These are phyloP conservation scores for Aspergillus cejpii DNA, from an alignment of 2,329 filamentous ascomycete genomes.

Conservation along the genomic window DNA sequence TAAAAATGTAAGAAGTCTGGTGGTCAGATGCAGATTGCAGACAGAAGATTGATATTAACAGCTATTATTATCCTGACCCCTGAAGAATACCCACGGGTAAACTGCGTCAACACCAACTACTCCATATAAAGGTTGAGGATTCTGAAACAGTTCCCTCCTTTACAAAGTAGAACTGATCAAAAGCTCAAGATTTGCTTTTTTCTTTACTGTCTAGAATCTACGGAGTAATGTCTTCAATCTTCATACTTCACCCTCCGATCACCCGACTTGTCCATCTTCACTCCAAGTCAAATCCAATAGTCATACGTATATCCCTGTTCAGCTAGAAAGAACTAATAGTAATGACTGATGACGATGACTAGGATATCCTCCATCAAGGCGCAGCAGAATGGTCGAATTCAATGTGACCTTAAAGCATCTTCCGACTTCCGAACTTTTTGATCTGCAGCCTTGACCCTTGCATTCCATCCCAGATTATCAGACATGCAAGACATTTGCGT, in stretches of 20 bases:
- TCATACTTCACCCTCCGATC: slow-evolving; percentile 1
- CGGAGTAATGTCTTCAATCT: neutral
- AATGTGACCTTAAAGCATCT: neutral
- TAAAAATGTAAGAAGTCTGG: neutral
- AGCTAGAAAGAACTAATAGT: neutral
- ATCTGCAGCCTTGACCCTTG: no score
- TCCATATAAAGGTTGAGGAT: no score
- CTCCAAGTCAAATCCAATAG: neutral
- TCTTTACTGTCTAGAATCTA: no score
- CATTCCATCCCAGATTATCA: neutral
- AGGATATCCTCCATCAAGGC: no score
- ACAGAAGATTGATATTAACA: no score
- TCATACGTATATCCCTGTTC: neutral
- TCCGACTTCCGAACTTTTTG: no score
- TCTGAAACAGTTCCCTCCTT: neutral
- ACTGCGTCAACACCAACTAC: neutral
- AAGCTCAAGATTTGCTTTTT: no score
- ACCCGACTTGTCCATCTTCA: slow-evolving; percentile 8
- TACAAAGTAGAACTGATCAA: no score
- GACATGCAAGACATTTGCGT: neutral
- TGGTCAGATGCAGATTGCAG: neutral
- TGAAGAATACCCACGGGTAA: no score
- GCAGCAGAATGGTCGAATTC: no score
- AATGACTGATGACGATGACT: neutral
- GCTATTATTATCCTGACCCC: no score